Percentiles rank a stretch among this genome's conserved stretches.
phyloP scores from a whole-genome alignment of 1,284 basidiomycete genomes.

The Rhizoctonia solani region DNA sequence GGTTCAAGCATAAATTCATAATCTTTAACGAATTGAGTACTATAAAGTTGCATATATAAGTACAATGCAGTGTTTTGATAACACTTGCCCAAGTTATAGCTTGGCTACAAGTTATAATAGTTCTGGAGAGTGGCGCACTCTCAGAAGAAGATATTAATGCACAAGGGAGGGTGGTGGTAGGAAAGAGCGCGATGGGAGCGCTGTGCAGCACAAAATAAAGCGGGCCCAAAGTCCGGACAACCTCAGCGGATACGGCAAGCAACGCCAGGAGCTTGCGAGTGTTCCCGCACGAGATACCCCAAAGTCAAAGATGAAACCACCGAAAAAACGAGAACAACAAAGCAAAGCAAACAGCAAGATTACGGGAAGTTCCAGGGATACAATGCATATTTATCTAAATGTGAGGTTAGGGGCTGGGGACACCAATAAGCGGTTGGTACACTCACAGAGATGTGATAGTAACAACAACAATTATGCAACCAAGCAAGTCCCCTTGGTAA shows the following conservation, averaged over 20 bases:
- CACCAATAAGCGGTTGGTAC: background rate
- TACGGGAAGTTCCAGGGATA: slow-evolving; percentile 30
- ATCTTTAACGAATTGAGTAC: slow-evolving; percentile 6
- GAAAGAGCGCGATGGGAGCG: slow-evolving; percentile 29
- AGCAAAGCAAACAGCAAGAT: slow-evolving; percentile 25
- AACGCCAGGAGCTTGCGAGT: slow-evolving; percentile 16
- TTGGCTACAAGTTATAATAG: slow-evolving; percentile 17
- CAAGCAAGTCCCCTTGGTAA: slow-evolving; percentile 38
- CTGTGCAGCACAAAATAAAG: background rate
- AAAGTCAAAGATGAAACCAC: slow-evolving; percentile 20
- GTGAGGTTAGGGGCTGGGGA: background rate
- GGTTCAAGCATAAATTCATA: slow-evolving; percentile 25
- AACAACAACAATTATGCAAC: slow-evolving; percentile 29
- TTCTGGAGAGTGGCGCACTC: slow-evolving; percentile 12
- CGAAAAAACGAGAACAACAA: slow-evolving; percentile 13
- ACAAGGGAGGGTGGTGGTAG: slow-evolving; percentile 30
- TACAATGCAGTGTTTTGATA: slow-evolving; percentile 33
- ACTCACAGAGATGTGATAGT: slow-evolving; percentile 26
- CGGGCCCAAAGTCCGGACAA: slow-evolving; percentile 20
- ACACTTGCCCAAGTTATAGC: slow-evolving; percentile 3
- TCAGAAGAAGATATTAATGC: slow-evolving; percentile 12
- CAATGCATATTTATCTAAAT: slow-evolving; percentile 30
- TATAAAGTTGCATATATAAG: slow-evolving; percentile 29
- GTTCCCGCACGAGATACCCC: background rate
- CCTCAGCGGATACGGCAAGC: background rate